Percentiles rank a stretch among this genome's conserved stretches.
Conservation (phyloP, 1,139 yeast species). For the Geotrichum siamense region DNA sequence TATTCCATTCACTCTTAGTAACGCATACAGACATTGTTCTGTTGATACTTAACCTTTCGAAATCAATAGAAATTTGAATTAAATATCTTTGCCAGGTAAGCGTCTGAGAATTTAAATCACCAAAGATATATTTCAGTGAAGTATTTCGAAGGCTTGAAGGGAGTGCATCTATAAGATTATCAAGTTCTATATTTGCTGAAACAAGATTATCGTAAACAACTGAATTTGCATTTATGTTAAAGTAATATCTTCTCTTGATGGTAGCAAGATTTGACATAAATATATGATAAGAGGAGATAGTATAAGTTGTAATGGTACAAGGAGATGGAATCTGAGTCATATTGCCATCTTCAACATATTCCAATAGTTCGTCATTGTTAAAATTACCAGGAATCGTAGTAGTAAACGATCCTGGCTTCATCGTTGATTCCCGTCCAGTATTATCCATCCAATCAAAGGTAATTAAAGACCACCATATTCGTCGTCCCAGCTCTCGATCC, state of each 20-base stretch:
- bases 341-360: neutral
- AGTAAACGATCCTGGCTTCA: constrained; percentile 27
- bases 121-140: constrained; percentile 8
- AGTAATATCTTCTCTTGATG: constrained; percentile 15
- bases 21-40: constrained; percentile 16
- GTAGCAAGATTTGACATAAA: constrained; percentile 12
- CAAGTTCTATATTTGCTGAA: constrained; percentile 12
- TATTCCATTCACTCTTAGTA: constrained; percentile 17
- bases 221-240: constrained; percentile 3
- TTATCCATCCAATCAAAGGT: constrained; percentile 37
- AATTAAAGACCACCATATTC: constrained; percentile 37
- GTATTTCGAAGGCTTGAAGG: constrained; percentile 4
- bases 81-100: constrained; percentile 15
- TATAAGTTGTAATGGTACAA: constrained; percentile 1
- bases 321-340: constrained; percentile 4
- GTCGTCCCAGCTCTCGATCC: constrained; percentile 30
- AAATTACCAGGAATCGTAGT: constrained; percentile 29
- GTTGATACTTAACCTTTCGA: constrained; percentile 16
- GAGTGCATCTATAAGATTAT: constrained; percentile 2
- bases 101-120: constrained; percentile 9
- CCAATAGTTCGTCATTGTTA: constrained; percentile 18
- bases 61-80: constrained; percentile 14
- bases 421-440: constrained; percentile 27
- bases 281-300: constrained; percentile 13
- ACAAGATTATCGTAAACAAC: constrained; percentile 1